Evolutionary conservation across 2,329 filamentous ascomycete genomes (phyloP).

Genomic region (Hysterium pulicare): DNA sequence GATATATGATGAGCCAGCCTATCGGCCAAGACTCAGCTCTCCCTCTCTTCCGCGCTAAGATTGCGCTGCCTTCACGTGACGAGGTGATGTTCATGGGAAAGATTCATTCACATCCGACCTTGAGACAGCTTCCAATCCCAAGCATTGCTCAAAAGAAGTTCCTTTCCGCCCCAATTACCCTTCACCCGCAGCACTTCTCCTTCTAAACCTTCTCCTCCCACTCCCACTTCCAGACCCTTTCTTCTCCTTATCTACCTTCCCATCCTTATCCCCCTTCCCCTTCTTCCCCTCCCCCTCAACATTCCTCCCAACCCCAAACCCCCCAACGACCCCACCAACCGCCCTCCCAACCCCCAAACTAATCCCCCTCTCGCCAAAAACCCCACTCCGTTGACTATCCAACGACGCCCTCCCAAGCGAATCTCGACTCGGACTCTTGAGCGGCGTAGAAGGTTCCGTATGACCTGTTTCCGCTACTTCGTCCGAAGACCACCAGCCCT

Average conservation of each 20-base stretch:
- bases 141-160: too few relatives aligned
- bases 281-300: slow-evolving; percentile 17
- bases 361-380: slow-evolving; percentile 32
- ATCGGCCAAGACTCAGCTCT: too few relatives aligned
- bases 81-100: too few relatives aligned
- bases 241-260: slow-evolving; percentile 1
- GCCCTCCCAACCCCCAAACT: slow-evolving; percentile 29
- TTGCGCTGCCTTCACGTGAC: too few relatives aligned
- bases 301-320: slow-evolving; percentile 11
- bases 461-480: slow-evolving; percentile 23
- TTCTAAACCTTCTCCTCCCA: too few relatives aligned
- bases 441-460: slow-evolving; percentile 11
- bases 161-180: too few relatives aligned
- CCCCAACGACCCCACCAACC: slow-evolving; percentile 27
- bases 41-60: too few relatives aligned
- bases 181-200: too few relatives aligned
- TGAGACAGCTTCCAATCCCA: too few relatives aligned
- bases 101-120: too few relatives aligned
- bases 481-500: slow-evolving; percentile 40
- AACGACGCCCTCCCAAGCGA: slow-evolving; percentile 5
- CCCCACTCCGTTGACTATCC: slow-evolving; percentile 25
- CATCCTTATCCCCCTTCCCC: slow-evolving; percentile 6
- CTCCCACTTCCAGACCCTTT: too few relatives aligned
- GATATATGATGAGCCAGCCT: too few relatives aligned
- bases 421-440: slow-evolving; percentile 1